These are phyloP conservation scores for Prototheca cutis DNA, from an alignment of 163 green algal species.

Conservation along the genomic window DNA sequence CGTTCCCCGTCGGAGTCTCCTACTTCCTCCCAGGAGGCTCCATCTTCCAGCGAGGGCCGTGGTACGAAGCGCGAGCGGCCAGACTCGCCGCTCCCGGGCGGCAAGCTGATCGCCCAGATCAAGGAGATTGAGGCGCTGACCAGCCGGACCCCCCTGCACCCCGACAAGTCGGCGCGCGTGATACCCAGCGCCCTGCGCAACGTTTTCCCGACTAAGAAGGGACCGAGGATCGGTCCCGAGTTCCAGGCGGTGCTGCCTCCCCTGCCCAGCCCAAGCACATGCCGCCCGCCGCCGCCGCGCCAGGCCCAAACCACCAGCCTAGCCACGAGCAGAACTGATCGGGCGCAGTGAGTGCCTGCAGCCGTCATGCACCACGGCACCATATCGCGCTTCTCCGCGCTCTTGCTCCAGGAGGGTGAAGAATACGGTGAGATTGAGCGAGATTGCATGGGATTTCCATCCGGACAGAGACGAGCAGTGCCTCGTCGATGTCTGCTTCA, in stretches of 20 bases:
- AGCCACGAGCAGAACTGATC: too few species aligned
- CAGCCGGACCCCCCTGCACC: not conserved
- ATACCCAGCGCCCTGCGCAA: not conserved
- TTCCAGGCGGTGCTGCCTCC: constrained; percentile 6
- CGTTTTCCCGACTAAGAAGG: not conserved
- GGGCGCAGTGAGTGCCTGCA: not conserved
- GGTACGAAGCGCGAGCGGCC: too few species aligned
- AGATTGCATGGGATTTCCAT: too few species aligned
- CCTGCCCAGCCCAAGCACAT: not conserved
- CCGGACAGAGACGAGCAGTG: too few species aligned
- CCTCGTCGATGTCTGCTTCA: too few species aligned
- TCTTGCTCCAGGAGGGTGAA: constrained; percentile 87
- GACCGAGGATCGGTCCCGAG: constrained; percentile 1
- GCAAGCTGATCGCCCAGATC: constrained; percentile 3
- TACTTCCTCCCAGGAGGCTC: too few species aligned
- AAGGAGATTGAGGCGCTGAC: not conserved
- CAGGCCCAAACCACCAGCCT: not conserved
- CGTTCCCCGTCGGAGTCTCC: too few species aligned
- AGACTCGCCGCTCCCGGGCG: not conserved
- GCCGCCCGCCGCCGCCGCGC: not conserved
- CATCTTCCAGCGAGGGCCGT: too few species aligned
- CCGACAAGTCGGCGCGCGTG: not conserved
- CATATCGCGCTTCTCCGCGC: constrained; percentile 53
- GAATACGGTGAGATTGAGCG: constrained; percentile 62
- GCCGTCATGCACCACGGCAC: not conserved